These are phyloP conservation scores for Hemileccinum impolitum DNA, from an alignment of 768 basidiomycete genomes.

Conservation along the genomic window DNA sequence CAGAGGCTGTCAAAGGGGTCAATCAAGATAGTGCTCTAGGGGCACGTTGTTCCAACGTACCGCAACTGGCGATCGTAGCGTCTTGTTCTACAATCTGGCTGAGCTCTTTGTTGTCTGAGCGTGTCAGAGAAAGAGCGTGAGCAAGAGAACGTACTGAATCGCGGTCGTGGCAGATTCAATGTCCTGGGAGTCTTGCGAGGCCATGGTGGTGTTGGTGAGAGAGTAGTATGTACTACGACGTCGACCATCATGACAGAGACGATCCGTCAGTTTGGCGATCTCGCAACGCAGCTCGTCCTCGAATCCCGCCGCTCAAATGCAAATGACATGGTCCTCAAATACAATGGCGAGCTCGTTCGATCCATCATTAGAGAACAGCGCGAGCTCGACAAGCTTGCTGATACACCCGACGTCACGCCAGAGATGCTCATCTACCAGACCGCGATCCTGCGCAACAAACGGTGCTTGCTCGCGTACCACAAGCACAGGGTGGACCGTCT, in stretches of 20 bases:
- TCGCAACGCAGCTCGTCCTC: conserved; percentile 81
- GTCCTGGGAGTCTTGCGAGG: conserved; percentile 41
- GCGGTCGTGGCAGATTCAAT: conserved; percentile 45
- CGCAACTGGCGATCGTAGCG: conserved; percentile 95
- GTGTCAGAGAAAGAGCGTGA: background rate
- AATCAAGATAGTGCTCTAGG: no score
- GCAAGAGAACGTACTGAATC: conserved; percentile 30
- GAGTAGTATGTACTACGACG: background rate
- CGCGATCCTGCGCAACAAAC: conserved; percentile 87
- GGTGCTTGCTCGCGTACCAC: conserved; percentile 94
- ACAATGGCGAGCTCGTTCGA: conserved; percentile 87
- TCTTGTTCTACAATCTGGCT: conserved; percentile 83
- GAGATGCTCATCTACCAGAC: conserved; percentile 79
- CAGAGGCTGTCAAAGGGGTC: conserved; percentile 57
- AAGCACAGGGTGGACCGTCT: conserved; percentile 80
- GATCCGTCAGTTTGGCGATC: conserved; percentile 74
- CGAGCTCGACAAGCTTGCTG: conserved; percentile 65
- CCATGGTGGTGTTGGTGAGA: conserved; percentile 22
- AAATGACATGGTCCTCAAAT: conserved; percentile 82
- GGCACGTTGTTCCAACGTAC: conserved; percentile 39
- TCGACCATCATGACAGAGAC: conserved; percentile 36
- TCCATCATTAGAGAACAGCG: conserved; percentile 88
- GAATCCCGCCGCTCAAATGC: conserved; percentile 85
- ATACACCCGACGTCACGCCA: conserved; percentile 50
- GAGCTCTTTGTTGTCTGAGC: conserved; percentile 38